A percentile compares a stretch with the other conserved stretches of the same genome.
These are phyloP conservation scores for Taiwanofungus camphoratus DNA, from an alignment of 1,284 basidiomycete species.

Conservation along the genomic window DNA sequence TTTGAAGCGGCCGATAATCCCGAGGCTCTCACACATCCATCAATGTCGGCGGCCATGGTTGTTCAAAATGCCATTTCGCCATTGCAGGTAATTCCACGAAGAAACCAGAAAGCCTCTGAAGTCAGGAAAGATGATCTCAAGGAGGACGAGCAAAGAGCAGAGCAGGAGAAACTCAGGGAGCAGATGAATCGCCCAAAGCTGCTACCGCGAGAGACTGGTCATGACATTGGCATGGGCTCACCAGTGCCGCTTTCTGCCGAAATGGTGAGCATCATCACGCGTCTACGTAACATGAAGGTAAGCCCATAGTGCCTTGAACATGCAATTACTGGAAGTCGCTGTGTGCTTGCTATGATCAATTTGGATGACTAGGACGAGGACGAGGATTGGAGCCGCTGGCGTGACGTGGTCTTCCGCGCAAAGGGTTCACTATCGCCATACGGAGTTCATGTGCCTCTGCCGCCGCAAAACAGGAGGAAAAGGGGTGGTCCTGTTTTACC, in stretches of 20 bases:
- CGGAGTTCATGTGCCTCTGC: conserved; percentile 41
- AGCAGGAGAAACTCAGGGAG: not conserved
- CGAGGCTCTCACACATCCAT: conserved; percentile 24
- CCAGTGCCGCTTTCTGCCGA: conserved; percentile 82
- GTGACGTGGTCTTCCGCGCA: conserved; percentile 75
- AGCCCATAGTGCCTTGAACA: conserved; percentile 8
- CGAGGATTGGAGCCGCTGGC: conserved; percentile 89
- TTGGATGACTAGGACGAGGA: conserved; percentile 64
- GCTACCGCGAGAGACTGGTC: conserved; percentile 75
- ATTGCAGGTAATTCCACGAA: not conserved
- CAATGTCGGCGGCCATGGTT: not conserved
- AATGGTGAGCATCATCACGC: conserved; percentile 79
- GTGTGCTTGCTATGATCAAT: not conserved
- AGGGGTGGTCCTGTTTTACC: conserved; percentile 41
- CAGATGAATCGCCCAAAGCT: conserved; percentile 30
- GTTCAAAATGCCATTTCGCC: not conserved
- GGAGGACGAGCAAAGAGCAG: conserved; percentile 4
- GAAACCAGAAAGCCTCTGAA: not conserved
- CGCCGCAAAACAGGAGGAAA: conserved; percentile 51
- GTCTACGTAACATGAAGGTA: conserved; percentile 83
- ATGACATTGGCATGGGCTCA: conserved; percentile 86
- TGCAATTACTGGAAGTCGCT: conserved; percentile 9
- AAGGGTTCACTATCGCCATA: conserved; percentile 56
- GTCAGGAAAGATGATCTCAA: not conserved
- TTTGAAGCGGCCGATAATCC: conserved; percentile 32